Conservation (phyloP, 2,329 filamentous ascomycete species). For the Emergomyces pasteurianus region DNA sequence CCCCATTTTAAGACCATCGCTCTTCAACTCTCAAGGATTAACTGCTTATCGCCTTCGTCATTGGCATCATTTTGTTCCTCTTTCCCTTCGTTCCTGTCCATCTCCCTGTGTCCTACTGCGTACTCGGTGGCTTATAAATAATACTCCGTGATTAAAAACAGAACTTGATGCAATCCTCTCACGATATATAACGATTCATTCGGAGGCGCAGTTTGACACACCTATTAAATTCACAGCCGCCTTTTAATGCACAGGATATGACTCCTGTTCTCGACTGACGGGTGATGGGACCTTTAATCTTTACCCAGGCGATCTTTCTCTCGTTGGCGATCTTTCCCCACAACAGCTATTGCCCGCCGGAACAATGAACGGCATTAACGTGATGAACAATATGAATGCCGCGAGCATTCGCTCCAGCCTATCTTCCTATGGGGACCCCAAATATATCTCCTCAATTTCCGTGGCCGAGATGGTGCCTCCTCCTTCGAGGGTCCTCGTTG, state of each 20-base stretch:
- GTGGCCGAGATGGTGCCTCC: slow-evolving; percentile 21
- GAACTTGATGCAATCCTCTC: not conserved
- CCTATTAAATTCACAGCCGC: not conserved
- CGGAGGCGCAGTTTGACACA: not conserved
- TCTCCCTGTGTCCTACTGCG: not conserved
- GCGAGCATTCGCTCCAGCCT: slow-evolving; percentile 26
- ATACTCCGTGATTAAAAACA: too few species aligned
- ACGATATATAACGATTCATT: not conserved
- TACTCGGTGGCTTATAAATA: not conserved
- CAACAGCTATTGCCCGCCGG: not conserved
- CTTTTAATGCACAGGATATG: not conserved
- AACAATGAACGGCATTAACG: not conserved
- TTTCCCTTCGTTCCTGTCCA: not conserved
- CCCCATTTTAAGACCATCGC: slow-evolving; percentile 4
- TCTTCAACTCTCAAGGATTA: not conserved
- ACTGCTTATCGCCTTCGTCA: not conserved
- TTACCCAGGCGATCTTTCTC: not conserved
- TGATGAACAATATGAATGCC: slow-evolving; percentile 11
- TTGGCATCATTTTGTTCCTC: not conserved
- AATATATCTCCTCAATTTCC: slow-evolving; percentile 25
- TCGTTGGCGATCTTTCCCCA: not conserved
- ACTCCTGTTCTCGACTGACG: not conserved
- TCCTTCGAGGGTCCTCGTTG: slow-evolving; percentile 39
- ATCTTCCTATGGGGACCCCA: slow-evolving; percentile 31
- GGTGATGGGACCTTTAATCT: not conserved